Conservation (phyloP, 495 filamentous ascomycete species). For the Penicillium subrubescens region DNA sequence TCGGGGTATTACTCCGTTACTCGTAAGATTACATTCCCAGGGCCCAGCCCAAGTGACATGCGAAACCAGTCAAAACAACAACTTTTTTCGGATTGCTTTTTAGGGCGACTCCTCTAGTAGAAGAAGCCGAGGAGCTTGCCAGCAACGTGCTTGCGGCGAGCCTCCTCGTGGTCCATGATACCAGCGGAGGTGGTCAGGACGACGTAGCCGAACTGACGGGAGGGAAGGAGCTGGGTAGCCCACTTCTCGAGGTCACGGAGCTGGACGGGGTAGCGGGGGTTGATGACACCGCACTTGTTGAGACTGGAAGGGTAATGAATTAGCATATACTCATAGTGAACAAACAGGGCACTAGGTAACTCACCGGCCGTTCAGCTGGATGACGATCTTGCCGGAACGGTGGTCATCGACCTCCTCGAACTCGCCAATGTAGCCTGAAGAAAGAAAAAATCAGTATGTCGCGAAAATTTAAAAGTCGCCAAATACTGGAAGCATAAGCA, state of each 20-base stretch:
- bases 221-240: slow-evolving; percentile 96
- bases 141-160: slow-evolving; percentile 93
- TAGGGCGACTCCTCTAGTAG: slow-evolving; percentile 64
- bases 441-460: slow-evolving; percentile 67
- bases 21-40: slow-evolving; percentile 38
- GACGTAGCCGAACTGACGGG: slow-evolving; percentile 99
- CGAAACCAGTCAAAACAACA: slow-evolving; percentile 32
- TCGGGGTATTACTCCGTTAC: slow-evolving; percentile 33
- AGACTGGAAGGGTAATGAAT: slow-evolving; percentile 50
- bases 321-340: not conserved
- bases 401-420: slow-evolving; percentile 99
- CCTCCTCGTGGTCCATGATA: slow-evolving; percentile 99
- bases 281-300: slow-evolving; percentile 99
- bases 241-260: slow-evolving; percentile 97
- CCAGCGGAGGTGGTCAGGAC: slow-evolving; percentile 98
- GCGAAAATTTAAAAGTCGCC: slow-evolving; percentile 88
- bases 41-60: slow-evolving; percentile 29
- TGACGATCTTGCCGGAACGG: slow-evolving; percentile 96
- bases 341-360: not conserved
- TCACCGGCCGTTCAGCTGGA: slow-evolving; percentile 84
- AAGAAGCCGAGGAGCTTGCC: slow-evolving; percentile 98
- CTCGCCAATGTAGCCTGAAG: slow-evolving; percentile 95
- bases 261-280: slow-evolving; percentile 97
- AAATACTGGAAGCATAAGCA: slow-evolving; percentile 65
- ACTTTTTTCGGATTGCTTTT: slow-evolving; percentile 35